Percentiles rank a stretch among this genome's conserved stretches.
Evolutionary conservation across 1,284 basidiomycete species (phyloP).

Genomic region (Puccinia hordei): DNA sequence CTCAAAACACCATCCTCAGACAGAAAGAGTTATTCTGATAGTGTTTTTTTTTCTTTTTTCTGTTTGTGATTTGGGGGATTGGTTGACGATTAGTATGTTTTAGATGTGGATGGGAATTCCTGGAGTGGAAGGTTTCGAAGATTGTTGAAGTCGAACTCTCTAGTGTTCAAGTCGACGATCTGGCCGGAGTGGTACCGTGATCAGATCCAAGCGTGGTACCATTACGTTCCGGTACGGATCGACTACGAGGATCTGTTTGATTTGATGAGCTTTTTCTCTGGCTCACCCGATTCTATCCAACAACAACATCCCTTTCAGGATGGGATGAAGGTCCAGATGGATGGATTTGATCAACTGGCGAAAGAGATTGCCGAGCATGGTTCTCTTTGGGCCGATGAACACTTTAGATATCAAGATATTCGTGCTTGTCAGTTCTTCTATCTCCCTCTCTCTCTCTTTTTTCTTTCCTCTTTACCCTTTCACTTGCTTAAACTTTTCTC

Average conservation of each 20-base stretch:
- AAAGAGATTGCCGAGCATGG: slow-evolving; percentile 61
- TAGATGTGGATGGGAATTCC: slow-evolving; percentile 54
- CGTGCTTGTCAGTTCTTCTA: slow-evolving; percentile 61
- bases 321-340: not conserved
- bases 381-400: slow-evolving; percentile 60
- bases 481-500: no score
- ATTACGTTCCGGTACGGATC: slow-evolving; percentile 67
- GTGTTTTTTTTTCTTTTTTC: not conserved
- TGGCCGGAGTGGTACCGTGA: slow-evolving; percentile 63
- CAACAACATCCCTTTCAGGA: not conserved
- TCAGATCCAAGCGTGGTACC: slow-evolving; percentile 66
- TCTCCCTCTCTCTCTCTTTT: slow-evolving; percentile 27
- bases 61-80: not conserved
- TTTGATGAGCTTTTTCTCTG: slow-evolving; percentile 63
- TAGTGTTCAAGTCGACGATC: slow-evolving; percentile 61
- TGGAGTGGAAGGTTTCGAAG: slow-evolving; percentile 59
- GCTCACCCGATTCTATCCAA: slow-evolving; percentile 58
- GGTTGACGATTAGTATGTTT: not conserved
- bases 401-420: slow-evolving; percentile 64
- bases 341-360: slow-evolving; percentile 61
- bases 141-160: slow-evolving; percentile 60
- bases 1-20: slow-evolving; percentile 2
- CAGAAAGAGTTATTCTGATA: slow-evolving; percentile 17
- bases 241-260: slow-evolving; percentile 64
- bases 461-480: not conserved